Percentiles rank a stretch among this genome's conserved stretches.
Evolutionary conservation across 2,329 filamentous ascomycete genomes (phyloP).

Genomic region (Xylaria sp.): DNA sequence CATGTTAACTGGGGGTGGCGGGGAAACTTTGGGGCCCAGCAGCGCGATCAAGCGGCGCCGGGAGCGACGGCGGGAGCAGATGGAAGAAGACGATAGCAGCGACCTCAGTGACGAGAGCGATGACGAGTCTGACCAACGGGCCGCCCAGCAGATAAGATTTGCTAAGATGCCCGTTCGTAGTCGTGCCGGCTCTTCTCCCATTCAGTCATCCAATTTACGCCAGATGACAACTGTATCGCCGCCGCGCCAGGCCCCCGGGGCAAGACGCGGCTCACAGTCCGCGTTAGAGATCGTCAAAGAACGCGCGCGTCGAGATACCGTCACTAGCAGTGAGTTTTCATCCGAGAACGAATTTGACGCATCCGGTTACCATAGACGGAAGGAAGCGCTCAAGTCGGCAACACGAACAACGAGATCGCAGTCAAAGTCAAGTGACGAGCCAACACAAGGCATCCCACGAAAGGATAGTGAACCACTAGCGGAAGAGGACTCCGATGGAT

Average conservation of each 20-base stretch:
- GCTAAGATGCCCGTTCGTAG: conserved; percentile 90
- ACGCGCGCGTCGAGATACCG: conserved; percentile 73
- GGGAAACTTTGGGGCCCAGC: conserved; percentile 71
- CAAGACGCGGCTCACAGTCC: conserved; percentile 72
- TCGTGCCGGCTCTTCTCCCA: conserved; percentile 86
- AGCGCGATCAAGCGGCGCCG: conserved; percentile 70
- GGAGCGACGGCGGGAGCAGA: conserved; percentile 68
- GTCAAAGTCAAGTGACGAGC: conserved; percentile 58
- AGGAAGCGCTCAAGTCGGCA: conserved; percentile 64
- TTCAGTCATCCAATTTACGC: conserved; percentile 68
- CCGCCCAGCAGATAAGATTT: conserved; percentile 91
- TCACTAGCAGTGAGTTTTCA: conserved; percentile 82
- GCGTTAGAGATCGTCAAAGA: conserved; percentile 73
- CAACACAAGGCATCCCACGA: conserved; percentile 49
- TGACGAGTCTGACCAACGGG: conserved; percentile 73
- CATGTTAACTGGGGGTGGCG: conserved; percentile 70
- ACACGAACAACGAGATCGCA: conserved; percentile 60
- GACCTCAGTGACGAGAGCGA: conserved; percentile 86
- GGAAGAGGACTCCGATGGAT: conserved; percentile 64
- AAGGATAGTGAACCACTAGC: conserved; percentile 58
- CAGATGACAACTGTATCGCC: conserved; percentile 58
- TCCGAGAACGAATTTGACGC: conserved; percentile 81
- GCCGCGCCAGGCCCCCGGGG: conserved; percentile 51
- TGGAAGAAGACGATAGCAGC: conserved; percentile 85
- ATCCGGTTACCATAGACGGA: conserved; percentile 66